phyloP scores from a whole-genome alignment of 2,329 filamentous ascomycete genomes.

The Fusarium burgessii region DNA sequence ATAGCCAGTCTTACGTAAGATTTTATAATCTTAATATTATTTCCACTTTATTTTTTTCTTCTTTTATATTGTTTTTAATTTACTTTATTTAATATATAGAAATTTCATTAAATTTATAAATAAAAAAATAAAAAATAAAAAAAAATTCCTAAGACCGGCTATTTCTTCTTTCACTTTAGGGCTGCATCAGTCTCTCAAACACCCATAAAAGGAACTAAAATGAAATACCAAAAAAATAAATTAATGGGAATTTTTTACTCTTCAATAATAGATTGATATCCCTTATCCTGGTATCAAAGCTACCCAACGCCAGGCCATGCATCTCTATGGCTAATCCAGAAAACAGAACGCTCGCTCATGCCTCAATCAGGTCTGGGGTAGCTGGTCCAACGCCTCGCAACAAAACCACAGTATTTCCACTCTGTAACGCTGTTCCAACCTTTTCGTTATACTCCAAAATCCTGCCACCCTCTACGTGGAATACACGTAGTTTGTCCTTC shows the following conservation, averaged over 20 bases:
- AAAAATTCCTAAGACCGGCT: too few relatives aligned
- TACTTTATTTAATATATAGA: too few relatives aligned
- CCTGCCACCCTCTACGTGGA: slow-evolving; percentile 91
- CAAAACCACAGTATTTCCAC: slow-evolving; percentile 90
- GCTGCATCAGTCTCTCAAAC: too few relatives aligned
- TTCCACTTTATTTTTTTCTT: too few relatives aligned
- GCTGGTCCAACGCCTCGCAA: slow-evolving; percentile 86
- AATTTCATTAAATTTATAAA: too few relatives aligned
- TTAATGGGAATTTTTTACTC: rapidly evolving
- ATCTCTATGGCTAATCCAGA: slow-evolving; percentile 17
- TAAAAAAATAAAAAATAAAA: too few relatives aligned
- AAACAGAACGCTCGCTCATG: slow-evolving; percentile 18
- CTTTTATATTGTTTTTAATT: too few relatives aligned
- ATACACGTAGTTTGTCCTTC: slow-evolving; percentile 84
- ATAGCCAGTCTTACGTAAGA: too few relatives aligned
- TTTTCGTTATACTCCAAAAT: slow-evolving; percentile 91
- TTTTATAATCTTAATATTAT: too few relatives aligned
- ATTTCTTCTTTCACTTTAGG: too few relatives aligned
- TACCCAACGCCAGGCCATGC: slow-evolving; percentile 39
- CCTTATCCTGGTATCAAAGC: slow-evolving; percentile 3
- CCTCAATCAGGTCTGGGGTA: slow-evolving; percentile 74
- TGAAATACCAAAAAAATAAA: not conserved
- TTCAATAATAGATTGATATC: not conserved
- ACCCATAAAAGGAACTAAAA: not conserved
- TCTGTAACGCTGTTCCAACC: slow-evolving; percentile 77